Evolutionary conservation across 495 filamentous ascomycete genomes (phyloP).

Genomic region (Aspergillus biplanus): DNA sequence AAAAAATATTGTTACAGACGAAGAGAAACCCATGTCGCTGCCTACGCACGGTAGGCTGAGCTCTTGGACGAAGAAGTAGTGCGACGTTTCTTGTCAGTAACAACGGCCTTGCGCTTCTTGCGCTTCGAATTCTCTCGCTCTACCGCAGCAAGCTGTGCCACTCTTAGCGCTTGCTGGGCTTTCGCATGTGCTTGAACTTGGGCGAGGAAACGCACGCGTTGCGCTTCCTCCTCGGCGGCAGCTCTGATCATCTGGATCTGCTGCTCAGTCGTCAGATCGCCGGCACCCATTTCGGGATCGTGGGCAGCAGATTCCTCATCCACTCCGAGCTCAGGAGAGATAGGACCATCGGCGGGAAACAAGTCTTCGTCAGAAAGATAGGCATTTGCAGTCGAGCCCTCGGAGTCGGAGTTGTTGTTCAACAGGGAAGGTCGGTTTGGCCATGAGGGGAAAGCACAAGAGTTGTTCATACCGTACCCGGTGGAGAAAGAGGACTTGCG

Average conservation of each 20-base stretch:
- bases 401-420: slow-evolving; percentile 32
- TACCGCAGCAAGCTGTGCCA: slow-evolving; percentile 38
- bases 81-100: slow-evolving; percentile 37
- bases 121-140: slow-evolving; percentile 44
- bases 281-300: slow-evolving; percentile 27
- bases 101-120: slow-evolving; percentile 44
- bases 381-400: slow-evolving; percentile 39
- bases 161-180: slow-evolving; percentile 46
- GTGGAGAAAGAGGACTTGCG: slow-evolving; percentile 53
- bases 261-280: slow-evolving; percentile 44
- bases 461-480: slow-evolving; percentile 44
- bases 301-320: slow-evolving; percentile 38
- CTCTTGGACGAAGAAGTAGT: slow-evolving; percentile 34
- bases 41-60: slow-evolving; percentile 22
- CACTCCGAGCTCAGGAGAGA: slow-evolving; percentile 34
- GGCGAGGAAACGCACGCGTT: slow-evolving; percentile 48
- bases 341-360: slow-evolving; percentile 42
- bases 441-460: slow-evolving; percentile 60
- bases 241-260: slow-evolving; percentile 46
- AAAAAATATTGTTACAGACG: slow-evolving; percentile 13
- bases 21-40: neutral
- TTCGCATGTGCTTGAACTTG: slow-evolving; percentile 51
- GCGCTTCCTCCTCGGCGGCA: slow-evolving; percentile 44
- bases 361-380: slow-evolving; percentile 59
- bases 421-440: slow-evolving; percentile 52